Percentiles rank a stretch among this genome's conserved stretches.
These are phyloP conservation scores for Neospora caninum DNA, from an alignment of 169 alveolate genomes.

Conservation along the genomic window DNA sequence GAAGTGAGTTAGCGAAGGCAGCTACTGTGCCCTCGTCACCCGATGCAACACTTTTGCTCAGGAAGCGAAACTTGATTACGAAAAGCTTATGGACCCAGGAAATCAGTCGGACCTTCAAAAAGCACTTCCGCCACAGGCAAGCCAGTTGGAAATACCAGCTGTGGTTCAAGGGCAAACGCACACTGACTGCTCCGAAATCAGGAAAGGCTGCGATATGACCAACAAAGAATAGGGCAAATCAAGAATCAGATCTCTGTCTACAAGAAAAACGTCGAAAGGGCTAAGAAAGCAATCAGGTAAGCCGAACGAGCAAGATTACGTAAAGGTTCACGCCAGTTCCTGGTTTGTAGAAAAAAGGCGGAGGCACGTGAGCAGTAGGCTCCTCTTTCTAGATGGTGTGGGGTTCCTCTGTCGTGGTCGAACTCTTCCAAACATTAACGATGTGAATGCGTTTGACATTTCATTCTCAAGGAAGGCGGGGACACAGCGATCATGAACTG, in stretches of 20 bases:
- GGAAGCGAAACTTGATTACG: slow-evolving; percentile 48
- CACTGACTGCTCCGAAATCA: background rate
- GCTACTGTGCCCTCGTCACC: background rate
- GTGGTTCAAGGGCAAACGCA: background rate
- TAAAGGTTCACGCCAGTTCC: background rate
- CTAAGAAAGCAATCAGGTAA: slow-evolving; percentile 47
- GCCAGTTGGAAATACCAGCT: background rate
- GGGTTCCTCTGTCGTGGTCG: background rate
- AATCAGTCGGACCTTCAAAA: slow-evolving; percentile 58
- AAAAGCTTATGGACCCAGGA: slow-evolving; percentile 36
- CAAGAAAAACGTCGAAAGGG: slow-evolving; percentile 54
- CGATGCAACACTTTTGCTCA: background rate
- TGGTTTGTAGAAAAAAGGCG: background rate
- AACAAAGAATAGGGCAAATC: slow-evolving; percentile 60
- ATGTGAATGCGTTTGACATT: too few species aligned
- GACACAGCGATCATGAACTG: background rate
- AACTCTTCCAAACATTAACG: too few species aligned
- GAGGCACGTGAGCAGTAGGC: slow-evolving; percentile 22
- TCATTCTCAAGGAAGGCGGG: background rate
- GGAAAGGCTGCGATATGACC: slow-evolving; percentile 64
- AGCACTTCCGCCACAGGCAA: slow-evolving; percentile 61
- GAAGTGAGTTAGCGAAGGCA: background rate
- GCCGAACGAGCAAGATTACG: background rate
- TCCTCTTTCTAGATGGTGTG: background rate
- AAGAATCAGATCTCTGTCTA: slow-evolving; percentile 46